A percentile compares a stretch with the other conserved stretches of the same genome.
These are phyloP conservation scores for Podospora sp. DNA, from an alignment of 495 filamentous ascomycete genomes.

Conservation along the genomic window DNA sequence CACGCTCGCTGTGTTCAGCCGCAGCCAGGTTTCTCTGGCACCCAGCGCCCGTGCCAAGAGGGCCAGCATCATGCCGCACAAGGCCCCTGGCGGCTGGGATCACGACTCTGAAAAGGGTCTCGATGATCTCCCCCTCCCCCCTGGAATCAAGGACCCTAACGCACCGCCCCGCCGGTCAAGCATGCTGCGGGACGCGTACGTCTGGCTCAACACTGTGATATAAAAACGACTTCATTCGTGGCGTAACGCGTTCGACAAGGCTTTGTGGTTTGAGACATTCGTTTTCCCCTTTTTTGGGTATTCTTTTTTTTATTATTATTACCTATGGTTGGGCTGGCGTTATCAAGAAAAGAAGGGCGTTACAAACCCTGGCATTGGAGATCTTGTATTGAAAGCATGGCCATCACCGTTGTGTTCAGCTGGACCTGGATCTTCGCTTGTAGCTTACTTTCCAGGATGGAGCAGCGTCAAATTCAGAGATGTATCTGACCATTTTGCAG, in stretches of 20 bases:
- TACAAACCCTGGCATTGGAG: background rate
- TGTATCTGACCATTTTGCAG: background rate
- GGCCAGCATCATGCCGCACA: constrained; percentile 1
- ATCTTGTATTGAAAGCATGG: background rate
- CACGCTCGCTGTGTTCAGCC: constrained; percentile 1
- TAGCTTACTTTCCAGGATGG: constrained; percentile 1
- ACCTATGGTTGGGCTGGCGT: background rate
- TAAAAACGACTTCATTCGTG: background rate
- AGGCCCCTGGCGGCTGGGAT: background rate
- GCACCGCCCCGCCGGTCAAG: constrained; percentile 1
- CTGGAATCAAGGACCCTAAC: constrained; percentile 1
- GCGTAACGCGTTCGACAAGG: background rate
- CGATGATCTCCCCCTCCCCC: constrained; percentile 10
- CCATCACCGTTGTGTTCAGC: constrained; percentile 1
- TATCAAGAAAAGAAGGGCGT: background rate
- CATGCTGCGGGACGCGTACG: constrained; percentile 14
- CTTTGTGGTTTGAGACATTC: background rate
- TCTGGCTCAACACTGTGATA: constrained; percentile 8
- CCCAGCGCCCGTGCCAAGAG: background rate
- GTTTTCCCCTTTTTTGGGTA: too few species aligned
- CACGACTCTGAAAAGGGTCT: constrained; percentile 5
- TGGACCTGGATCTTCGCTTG: background rate
- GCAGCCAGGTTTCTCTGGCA: constrained; percentile 1
- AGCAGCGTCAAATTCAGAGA: background rate
- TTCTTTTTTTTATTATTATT: background rate